Evolutionary conservation across 2,329 filamentous ascomycete genomes (phyloP).

Genomic region (Cladosporium sp.): DNA sequence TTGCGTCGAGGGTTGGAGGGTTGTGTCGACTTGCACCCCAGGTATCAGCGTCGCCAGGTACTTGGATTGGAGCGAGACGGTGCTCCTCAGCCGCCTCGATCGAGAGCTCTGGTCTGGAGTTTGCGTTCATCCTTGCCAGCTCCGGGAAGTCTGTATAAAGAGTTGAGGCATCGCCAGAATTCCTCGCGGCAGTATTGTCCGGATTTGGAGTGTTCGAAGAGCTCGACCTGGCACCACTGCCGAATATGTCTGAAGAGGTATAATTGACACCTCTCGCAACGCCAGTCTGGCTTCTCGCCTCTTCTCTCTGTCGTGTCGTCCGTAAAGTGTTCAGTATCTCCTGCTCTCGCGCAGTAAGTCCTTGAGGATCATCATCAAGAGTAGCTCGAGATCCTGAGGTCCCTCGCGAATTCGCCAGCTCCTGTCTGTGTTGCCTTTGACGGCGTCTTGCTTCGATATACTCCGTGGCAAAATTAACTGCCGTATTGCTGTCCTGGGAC

Average conservation of each 20-base stretch:
- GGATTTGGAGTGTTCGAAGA: slow-evolving; percentile 16
- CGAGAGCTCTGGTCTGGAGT: background rate
- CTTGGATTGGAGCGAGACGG: slow-evolving; percentile 4
- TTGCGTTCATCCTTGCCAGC: slow-evolving; percentile 28
- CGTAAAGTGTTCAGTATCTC: slow-evolving; percentile 49
- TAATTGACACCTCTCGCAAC: slow-evolving; percentile 47
- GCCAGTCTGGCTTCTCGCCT: slow-evolving; percentile 40
- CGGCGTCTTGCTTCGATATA: slow-evolving; percentile 45
- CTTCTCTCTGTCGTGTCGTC: slow-evolving; percentile 44
- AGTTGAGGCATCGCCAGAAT: slow-evolving; percentile 29
- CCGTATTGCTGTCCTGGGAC: slow-evolving; percentile 40
- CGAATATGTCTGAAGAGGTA: slow-evolving; percentile 37
- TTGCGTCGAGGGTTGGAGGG: slow-evolving; percentile 13
- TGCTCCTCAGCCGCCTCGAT: background rate
- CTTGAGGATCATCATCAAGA: slow-evolving; percentile 47
- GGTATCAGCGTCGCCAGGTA: background rate
- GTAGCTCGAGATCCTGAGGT: slow-evolving; percentile 28
- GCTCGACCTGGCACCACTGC: slow-evolving; percentile 13
- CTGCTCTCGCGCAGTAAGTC: slow-evolving; percentile 47
- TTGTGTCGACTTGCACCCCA: background rate
- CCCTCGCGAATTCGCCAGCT: slow-evolving; percentile 25
- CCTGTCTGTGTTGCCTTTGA: slow-evolving; percentile 36
- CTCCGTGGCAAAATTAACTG: slow-evolving; percentile 43
- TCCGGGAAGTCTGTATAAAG: slow-evolving; percentile 32
- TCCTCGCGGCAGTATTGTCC: slow-evolving; percentile 18